phyloP scores from a whole-genome alignment of 106 monocot genomes.

The Hemerocallis citrina region DNA sequence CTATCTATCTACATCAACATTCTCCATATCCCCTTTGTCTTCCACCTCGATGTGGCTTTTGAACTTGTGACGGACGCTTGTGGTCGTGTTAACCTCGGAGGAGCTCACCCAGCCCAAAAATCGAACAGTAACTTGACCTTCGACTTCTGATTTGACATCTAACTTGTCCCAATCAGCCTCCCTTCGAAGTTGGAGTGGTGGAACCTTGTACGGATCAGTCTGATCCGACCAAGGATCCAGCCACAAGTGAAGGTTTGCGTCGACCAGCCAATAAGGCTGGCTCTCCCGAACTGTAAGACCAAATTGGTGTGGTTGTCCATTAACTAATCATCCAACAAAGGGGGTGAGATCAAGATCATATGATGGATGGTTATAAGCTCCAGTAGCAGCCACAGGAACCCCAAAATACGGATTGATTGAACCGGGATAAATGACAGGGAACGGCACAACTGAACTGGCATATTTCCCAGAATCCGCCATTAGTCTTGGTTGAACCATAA shows the following conservation, averaged over 20 bases:
- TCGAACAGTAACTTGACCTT: slow-evolving; percentile 15
- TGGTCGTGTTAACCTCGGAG: slow-evolving; percentile 40
- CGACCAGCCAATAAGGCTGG: slow-evolving; percentile 37
- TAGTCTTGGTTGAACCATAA: slow-evolving; percentile 1
- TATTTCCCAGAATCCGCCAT: slow-evolving; percentile 37
- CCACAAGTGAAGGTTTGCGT: slow-evolving; percentile 55
- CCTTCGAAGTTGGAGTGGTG: slow-evolving; percentile 3
- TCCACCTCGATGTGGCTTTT: slow-evolving; percentile 28
- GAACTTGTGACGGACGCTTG: slow-evolving; percentile 24
- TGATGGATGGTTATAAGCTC: slow-evolving; percentile 39
- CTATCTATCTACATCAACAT: slow-evolving; percentile 12
- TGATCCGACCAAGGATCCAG: slow-evolving; percentile 23
- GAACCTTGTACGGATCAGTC: slow-evolving; percentile 22
- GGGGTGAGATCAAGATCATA: slow-evolving; percentile 62
- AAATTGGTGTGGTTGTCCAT: slow-evolving; percentile 24
- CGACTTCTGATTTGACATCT: slow-evolving; percentile 34
- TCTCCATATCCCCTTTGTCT: slow-evolving; percentile 20
- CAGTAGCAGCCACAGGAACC: slow-evolving; percentile 40
- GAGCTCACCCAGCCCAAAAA: slow-evolving; percentile 56
- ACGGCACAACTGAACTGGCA: slow-evolving; percentile 36
- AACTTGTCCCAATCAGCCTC: slow-evolving; percentile 8
- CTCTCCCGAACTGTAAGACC: slow-evolving; percentile 23
- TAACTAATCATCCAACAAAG: slow-evolving; percentile 32
- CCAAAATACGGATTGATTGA: slow-evolving; percentile 44
- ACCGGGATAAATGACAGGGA: slow-evolving; percentile 39